Evolutionary conservation across 805 yeast species (phyloP).

Genomic region (Metschnikowia noctiluminum): DNA sequence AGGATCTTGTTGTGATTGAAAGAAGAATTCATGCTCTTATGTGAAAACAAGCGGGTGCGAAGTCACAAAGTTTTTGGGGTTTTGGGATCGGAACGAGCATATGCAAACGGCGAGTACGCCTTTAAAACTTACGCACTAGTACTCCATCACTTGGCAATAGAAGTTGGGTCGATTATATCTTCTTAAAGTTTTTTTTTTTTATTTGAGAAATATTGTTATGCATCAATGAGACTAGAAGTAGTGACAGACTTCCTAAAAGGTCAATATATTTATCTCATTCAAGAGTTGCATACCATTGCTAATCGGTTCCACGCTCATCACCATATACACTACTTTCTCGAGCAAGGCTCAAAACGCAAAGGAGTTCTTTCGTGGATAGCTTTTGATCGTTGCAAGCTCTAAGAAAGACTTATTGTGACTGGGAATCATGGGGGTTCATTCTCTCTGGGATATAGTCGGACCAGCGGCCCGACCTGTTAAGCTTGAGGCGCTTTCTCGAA

Average conservation of each 20-base stretch:
- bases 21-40: conserved; percentile 7
- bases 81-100: conserved; percentile 4
- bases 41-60: conserved; percentile 6
- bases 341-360: not conserved
- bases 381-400: not conserved
- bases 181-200: no score
- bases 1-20: conserved; percentile 8
- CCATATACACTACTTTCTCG: conserved; percentile 1
- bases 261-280: not conserved
- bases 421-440: conserved; percentile 83
- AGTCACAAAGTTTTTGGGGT: conserved; percentile 5
- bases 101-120: not conserved
- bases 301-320: conserved; percentile 5
- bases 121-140: not conserved
- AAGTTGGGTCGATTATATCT: no score
- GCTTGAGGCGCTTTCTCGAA: conserved; percentile 76
- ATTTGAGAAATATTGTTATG: no score
- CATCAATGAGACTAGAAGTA: not conserved
- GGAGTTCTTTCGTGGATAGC: not conserved
- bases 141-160: not conserved
- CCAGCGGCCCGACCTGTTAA: conserved; percentile 90
- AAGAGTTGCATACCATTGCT: conserved; percentile 4
- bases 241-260: no score
- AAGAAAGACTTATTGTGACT: not conserved
- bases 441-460: conserved; percentile 88